These are phyloP conservation scores for Nicotiana noctiflora DNA, from an alignment of 257 asterid species.

Conservation along the genomic window DNA sequence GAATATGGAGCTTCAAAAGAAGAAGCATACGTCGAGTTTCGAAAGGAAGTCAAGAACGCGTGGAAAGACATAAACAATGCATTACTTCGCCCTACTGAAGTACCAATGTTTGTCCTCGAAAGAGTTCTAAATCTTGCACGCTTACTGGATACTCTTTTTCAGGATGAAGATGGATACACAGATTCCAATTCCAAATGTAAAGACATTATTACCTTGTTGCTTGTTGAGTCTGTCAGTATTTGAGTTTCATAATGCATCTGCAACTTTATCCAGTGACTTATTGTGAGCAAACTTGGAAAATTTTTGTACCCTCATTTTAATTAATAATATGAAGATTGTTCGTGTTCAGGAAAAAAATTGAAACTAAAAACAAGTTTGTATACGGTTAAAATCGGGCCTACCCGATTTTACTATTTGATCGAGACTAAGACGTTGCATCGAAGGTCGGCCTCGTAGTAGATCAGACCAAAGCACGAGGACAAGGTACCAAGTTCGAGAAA, in stretches of 20 bases:
- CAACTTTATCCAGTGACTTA: no score
- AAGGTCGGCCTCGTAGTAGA: no score
- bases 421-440: no score
- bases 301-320: no score
- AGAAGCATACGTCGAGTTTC: constrained; percentile 1
- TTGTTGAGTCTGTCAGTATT: neutral
- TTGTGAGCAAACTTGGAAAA: no score
- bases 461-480: no score
- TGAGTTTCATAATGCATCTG: neutral
- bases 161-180: constrained; percentile 9
- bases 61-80: constrained; percentile 20
- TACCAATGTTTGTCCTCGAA: constrained; percentile 5
- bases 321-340: no score
- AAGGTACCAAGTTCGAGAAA: no score
- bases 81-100: neutral
- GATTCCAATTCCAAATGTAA: constrained; percentile 2
- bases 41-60: neutral
- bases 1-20: constrained; percentile 7
- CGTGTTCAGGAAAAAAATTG: no score
- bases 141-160: neutral
- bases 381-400: no score
- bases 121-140: constrained; percentile 4
- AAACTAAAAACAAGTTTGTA: no score
- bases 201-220: neutral
- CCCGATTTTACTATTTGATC: no score